Conservation (phyloP, 108 stramenopile species). For the Nitzschia sp. region DNA sequence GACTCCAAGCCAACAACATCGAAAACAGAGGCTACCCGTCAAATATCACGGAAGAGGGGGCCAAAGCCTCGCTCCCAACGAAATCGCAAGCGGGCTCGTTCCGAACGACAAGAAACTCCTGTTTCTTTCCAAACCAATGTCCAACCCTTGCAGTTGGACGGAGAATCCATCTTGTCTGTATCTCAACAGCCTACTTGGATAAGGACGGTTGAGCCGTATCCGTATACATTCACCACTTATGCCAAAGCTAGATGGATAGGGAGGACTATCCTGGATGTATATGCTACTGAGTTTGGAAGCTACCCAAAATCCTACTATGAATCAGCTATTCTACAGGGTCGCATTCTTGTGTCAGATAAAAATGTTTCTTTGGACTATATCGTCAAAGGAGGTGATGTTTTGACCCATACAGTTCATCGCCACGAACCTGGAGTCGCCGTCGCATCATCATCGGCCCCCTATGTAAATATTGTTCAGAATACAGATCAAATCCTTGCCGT, state of each 20-base stretch:
- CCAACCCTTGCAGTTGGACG: slow-evolving; percentile 25
- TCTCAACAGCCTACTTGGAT: slow-evolving; percentile 37
- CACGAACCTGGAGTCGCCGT: slow-evolving; percentile 83
- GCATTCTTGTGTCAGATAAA: slow-evolving; percentile 68
- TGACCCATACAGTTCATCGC: slow-evolving; percentile 80
- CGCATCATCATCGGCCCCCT: slow-evolving; percentile 6
- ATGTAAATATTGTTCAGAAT: slow-evolving; percentile 47
- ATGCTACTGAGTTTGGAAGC: slow-evolving; percentile 69
- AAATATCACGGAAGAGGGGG: slow-evolving; percentile 19
- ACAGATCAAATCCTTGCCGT: slow-evolving; percentile 65
- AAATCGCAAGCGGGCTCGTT: slow-evolving; percentile 53
- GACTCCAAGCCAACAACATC: neutral
- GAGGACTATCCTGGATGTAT: slow-evolving; percentile 70
- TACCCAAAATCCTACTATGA: slow-evolving; percentile 75
- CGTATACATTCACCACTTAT: slow-evolving; percentile 73
- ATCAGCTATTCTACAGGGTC: slow-evolving; percentile 66
- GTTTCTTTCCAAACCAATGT: slow-evolving; percentile 17
- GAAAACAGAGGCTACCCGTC: slow-evolving; percentile 1
- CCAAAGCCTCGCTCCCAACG: slow-evolving; percentile 49
- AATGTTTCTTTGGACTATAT: slow-evolving; percentile 50
- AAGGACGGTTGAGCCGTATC: slow-evolving; percentile 58
- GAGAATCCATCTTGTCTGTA: slow-evolving; percentile 1
- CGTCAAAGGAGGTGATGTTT: slow-evolving; percentile 61
- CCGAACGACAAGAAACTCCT: slow-evolving; percentile 16
- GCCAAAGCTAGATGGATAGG: slow-evolving; percentile 81